Percentiles rank a stretch among this genome's conserved stretches.
phyloP scores from a whole-genome alignment of 805 yeast species.

The Teunomyces kruisii region DNA sequence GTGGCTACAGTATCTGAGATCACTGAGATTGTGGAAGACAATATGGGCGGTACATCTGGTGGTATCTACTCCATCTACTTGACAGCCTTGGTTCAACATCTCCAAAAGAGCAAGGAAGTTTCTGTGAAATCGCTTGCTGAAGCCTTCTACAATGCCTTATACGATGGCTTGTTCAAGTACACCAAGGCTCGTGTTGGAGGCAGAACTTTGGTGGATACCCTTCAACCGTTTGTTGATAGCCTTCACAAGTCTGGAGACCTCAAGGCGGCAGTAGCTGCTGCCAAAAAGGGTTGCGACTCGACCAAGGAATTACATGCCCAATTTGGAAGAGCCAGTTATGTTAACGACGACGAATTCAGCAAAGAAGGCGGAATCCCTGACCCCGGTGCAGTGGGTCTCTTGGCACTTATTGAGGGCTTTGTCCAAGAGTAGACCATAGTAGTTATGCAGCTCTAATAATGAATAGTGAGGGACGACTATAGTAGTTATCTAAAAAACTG shows the following conservation, averaged over 20 bases:
- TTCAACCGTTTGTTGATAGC: slow-evolving; percentile 79
- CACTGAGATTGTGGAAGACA: slow-evolving; percentile 80
- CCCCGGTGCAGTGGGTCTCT: slow-evolving; percentile 92
- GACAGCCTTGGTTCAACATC: slow-evolving; percentile 64
- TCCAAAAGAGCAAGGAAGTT: slow-evolving; percentile 38
- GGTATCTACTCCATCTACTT: slow-evolving; percentile 86
- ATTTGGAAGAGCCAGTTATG: slow-evolving; percentile 93
- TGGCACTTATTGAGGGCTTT: slow-evolving; percentile 54
- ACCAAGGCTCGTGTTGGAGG: slow-evolving; percentile 90
- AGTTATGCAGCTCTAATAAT: neutral
- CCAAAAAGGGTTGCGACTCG: slow-evolving; percentile 69
- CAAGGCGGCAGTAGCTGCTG: slow-evolving; percentile 62
- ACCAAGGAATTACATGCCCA: slow-evolving; percentile 78
- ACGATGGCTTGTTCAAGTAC: slow-evolving; percentile 72
- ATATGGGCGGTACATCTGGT: slow-evolving; percentile 98
- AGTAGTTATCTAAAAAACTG: slow-evolving; percentile 4
- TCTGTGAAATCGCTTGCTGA: slow-evolving; percentile 37
- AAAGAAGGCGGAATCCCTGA: slow-evolving; percentile 80
- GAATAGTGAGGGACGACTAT: neutral
- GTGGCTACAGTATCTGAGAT: slow-evolving; percentile 64
- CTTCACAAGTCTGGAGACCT: slow-evolving; percentile 54
- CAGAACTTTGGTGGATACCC: slow-evolving; percentile 83
- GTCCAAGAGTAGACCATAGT: slow-evolving; percentile 5
- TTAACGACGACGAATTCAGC: slow-evolving; percentile 57
- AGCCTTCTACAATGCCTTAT: slow-evolving; percentile 58